These are phyloP conservation scores for Tolypocladium inflatum DNA, from an alignment of 2,329 filamentous ascomycete genomes.

Conservation along the genomic window DNA sequence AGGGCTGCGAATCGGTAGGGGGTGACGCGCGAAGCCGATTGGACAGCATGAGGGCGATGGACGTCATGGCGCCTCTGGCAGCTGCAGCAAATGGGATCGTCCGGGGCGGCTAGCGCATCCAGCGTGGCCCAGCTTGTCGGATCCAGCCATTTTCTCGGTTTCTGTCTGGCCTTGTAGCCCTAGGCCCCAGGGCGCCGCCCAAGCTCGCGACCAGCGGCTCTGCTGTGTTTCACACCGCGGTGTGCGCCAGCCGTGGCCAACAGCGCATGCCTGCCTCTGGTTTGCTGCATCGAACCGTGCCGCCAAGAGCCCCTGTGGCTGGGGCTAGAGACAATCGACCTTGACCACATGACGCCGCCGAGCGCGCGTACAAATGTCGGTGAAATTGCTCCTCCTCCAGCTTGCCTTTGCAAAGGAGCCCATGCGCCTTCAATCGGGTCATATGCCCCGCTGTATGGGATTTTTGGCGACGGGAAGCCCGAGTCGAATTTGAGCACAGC, in stretches of 20 bases:
- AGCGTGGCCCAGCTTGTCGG: conserved; percentile 6
- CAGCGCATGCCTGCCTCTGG: background rate
- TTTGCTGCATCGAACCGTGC: background rate
- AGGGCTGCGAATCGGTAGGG: conserved; percentile 4
- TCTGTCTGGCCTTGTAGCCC: background rate
- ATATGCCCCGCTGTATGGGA: background rate
- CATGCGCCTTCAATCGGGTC: background rate
- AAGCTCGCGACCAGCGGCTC: background rate
- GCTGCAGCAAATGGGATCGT: conserved; percentile 4
- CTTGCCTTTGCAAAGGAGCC: background rate
- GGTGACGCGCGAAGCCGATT: conserved; percentile 6
- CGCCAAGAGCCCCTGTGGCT: background rate
- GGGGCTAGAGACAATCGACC: background rate
- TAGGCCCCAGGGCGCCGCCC: background rate
- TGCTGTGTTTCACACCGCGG: background rate
- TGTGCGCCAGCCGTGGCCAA: background rate
- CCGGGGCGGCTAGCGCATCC: background rate
- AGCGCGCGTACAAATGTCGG: background rate
- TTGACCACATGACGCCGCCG: background rate
- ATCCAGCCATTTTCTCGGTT: background rate
- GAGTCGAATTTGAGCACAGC: background rate
- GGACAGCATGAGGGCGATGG: conserved; percentile 1
- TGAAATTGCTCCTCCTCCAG: background rate
- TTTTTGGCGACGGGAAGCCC: background rate
- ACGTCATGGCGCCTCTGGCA: conserved; percentile 7